phyloP scores from a whole-genome alignment of 495 filamentous ascomycete species.

The Penicillium bovifimosum region DNA sequence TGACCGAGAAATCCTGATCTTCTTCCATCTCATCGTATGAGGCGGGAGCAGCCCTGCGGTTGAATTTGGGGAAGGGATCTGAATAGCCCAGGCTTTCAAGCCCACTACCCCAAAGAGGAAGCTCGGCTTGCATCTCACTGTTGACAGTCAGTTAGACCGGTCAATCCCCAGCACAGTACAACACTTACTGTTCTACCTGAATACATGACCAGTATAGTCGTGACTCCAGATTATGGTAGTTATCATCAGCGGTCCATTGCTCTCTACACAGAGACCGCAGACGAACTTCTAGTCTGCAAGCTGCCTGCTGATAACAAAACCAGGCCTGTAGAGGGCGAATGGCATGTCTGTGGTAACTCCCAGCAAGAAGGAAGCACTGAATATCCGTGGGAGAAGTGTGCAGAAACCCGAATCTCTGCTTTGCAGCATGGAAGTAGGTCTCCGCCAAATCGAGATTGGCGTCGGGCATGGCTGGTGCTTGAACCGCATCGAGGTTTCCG shows the following conservation, averaged over 20 bases:
- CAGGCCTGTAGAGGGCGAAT: conserved; percentile 24
- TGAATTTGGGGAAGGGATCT: conserved; percentile 17
- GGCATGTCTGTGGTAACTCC: conserved; percentile 20
- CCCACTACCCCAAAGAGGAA: conserved; percentile 25
- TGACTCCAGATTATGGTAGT: conserved; percentile 26
- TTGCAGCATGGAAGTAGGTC: conserved; percentile 25
- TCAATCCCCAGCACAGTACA: not conserved
- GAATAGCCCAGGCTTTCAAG: conserved; percentile 21
- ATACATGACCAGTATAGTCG: conserved; percentile 29
- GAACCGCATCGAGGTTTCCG: conserved; percentile 17
- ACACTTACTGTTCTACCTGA: conserved; percentile 21
- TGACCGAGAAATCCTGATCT: not conserved
- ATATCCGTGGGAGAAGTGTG: conserved; percentile 24
- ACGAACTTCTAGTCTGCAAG: conserved; percentile 25
- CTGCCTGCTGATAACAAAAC: conserved; percentile 29
- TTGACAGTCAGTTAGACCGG: not conserved
- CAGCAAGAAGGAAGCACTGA: conserved; percentile 26
- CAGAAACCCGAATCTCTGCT: conserved; percentile 22
- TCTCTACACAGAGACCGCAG: conserved; percentile 21
- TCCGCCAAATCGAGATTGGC: conserved; percentile 20
- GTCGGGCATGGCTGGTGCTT: conserved; percentile 16
- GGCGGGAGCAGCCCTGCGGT: conserved; percentile 2
- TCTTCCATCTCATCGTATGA: conserved; percentile 16
- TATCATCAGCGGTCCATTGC: conserved; percentile 19
- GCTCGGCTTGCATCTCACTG: conserved; percentile 24